Conservation (phyloP, 192 early-diverging fungal species). For the Pilaira anomala region DNA sequence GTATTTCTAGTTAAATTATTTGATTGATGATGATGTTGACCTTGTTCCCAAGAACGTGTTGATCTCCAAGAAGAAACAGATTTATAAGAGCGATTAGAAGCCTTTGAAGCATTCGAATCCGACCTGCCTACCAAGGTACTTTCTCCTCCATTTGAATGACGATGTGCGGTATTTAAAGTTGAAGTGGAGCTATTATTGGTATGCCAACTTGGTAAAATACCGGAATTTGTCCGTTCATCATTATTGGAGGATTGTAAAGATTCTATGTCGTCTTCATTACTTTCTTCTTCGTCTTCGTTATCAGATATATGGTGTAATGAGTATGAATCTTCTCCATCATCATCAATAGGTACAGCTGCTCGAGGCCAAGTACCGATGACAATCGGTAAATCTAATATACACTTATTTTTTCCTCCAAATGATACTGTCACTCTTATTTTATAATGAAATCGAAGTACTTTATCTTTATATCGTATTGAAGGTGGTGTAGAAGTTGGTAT, state of each 20-base stretch:
- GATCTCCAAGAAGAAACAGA: conserved; percentile 22
- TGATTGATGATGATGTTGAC: conserved; percentile 1
- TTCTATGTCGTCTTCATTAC: conserved; percentile 7
- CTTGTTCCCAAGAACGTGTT: conserved; percentile 22
- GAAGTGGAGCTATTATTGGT: background rate
- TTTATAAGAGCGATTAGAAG: conserved; percentile 12
- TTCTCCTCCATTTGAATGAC: background rate
- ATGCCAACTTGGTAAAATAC: background rate
- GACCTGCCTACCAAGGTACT: conserved; percentile 15
- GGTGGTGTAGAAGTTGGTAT: conserved; percentile 36
- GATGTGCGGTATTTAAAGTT: background rate
- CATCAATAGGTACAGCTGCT: conserved; percentile 37
- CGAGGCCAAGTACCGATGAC: conserved; percentile 36
- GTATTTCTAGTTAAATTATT: conserved; percentile 26
- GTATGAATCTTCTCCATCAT: conserved; percentile 12
- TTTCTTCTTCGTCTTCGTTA: conserved; percentile 14
- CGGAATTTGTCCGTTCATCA: background rate
- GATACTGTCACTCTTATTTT: conserved; percentile 21
- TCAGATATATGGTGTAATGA: conserved; percentile 6
- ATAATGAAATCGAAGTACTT: conserved; percentile 26
- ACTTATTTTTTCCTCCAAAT: conserved; percentile 7
- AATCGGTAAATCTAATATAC: conserved; percentile 30
- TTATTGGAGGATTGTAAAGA: background rate
- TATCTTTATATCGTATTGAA: conserved; percentile 19
- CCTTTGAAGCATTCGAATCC: conserved; percentile 23